Evolutionary conservation across 768 basidiomycete species (phyloP).

Genomic region (Neoboletus magnificus): DNA sequence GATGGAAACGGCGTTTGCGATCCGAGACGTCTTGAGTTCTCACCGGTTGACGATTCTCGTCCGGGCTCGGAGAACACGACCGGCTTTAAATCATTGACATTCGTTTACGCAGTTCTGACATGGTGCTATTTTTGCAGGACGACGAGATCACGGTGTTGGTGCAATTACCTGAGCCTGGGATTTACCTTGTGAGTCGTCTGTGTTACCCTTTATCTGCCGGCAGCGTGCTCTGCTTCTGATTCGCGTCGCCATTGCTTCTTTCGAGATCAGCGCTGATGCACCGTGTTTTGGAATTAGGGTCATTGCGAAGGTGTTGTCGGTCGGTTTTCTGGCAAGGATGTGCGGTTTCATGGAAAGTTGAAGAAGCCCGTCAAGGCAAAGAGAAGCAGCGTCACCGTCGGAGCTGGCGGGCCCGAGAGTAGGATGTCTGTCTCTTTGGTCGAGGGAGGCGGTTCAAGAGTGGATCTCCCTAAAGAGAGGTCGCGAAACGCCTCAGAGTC

Average conservation of each 20-base stretch:
- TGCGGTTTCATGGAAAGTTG: constrained; percentile 68
- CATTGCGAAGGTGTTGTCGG: constrained; percentile 89
- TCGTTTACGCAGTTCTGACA: constrained; percentile 7
- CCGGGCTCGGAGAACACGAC: no score
- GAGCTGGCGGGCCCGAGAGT: background rate
- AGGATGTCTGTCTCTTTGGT: constrained; percentile 20
- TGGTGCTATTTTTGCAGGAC: constrained; percentile 43
- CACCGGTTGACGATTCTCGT: background rate
- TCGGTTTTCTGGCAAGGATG: constrained; percentile 58
- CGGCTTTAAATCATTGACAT: no score
- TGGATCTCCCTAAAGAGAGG: constrained; percentile 1
- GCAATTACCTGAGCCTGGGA: constrained; percentile 56
- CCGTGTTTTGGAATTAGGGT: constrained; percentile 43
- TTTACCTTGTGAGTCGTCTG: constrained; percentile 59
- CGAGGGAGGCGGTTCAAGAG: constrained; percentile 2
- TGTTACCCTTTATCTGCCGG: no score
- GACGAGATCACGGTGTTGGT: constrained; percentile 79
- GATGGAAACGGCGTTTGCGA: background rate
- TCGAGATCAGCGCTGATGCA: background rate
- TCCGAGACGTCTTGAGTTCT: background rate
- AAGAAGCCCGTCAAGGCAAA: constrained; percentile 81
- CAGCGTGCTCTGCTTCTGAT: background rate
- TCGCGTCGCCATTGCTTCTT: background rate
- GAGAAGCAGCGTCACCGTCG: constrained; percentile 35
- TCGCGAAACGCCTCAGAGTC: constrained; percentile 15